Evolutionary conservation across 805 yeast genomes (phyloP), one percentile per base, ranked within the genome.

Genomic region (Suhomyces kilbournensis): DNA sequence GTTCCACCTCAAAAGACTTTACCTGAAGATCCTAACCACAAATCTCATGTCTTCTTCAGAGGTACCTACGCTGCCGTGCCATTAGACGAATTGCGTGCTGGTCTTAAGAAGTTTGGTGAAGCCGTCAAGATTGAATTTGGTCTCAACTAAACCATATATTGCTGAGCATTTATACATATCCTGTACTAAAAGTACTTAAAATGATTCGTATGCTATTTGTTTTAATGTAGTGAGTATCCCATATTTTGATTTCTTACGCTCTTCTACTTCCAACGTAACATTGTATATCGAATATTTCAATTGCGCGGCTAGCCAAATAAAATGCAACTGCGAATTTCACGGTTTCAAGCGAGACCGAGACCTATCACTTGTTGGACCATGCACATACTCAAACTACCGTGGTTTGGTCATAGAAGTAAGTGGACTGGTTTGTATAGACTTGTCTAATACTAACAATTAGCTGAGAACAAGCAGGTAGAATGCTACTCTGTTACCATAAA

Each of bases 61-160:
- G 96, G 96, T 58, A 88, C 96, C 28, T 88, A 86, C 59, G 96
- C 94, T 49, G 94, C 96, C 48, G 93, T 88, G 43, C 85, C 90
- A 23, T 76, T 85, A 59, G 90, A 85, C 51, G 70, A 78, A 55
- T 76, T 88, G 59, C 79, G 66, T 50, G 57, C 62, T 14, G 94
- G 94, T 60, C 65, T 88, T 56, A 80, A 82, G 65, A 83, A 86
- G 69, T 83, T 87, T 57, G 89, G 90, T 56, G 69, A 73, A 50
- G 90, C 90, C 50, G 75, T 83, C 47, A 73, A 74, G 56, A 72
- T 74, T 47, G 91, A 84, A 68, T 88, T 64, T 57, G 72, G 70
- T n/a, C 65, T 77, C 52, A 58, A 60, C 20, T 22, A 20, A 10
- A 1, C 17, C 15, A 3, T 35, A 10, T 10, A 5, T 38, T 17